These are phyloP conservation scores for Madurella fahalii DNA, from an alignment of 2,329 filamentous ascomycete species.

Conservation along the genomic window DNA sequence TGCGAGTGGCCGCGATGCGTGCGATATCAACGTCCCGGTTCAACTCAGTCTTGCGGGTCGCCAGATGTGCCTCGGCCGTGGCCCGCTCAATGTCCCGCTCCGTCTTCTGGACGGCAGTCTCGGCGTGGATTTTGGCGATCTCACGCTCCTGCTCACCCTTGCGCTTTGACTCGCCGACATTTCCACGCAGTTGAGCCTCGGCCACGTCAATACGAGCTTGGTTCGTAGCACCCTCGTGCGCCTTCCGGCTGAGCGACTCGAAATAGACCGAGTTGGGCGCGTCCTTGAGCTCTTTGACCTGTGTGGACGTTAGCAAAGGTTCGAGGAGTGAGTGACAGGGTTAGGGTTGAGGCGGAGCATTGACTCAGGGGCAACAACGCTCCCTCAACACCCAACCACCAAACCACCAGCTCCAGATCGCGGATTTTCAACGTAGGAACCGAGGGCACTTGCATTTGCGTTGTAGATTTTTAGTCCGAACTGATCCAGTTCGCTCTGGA, in stretches of 20 bases:
- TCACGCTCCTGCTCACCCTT: slow-evolving; percentile 78
- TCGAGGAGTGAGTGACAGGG: too few relatives aligned
- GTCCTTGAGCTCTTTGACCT: slow-evolving; percentile 83
- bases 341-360: too few relatives aligned
- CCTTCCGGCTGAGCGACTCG: slow-evolving; percentile 74
- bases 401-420: too few relatives aligned
- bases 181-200: slow-evolving; percentile 60
- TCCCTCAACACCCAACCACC: too few relatives aligned
- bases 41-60: slow-evolving; percentile 68
- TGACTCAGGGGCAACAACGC: too few relatives aligned
- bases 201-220: slow-evolving; percentile 67
- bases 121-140: slow-evolving; percentile 82
- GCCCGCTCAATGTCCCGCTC: slow-evolving; percentile 80
- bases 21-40: slow-evolving; percentile 71
- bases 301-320: slow-evolving; percentile 52
- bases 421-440: not conserved
- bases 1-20: slow-evolving; percentile 67
- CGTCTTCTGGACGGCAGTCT: slow-evolving; percentile 80
- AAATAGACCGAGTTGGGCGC: slow-evolving; percentile 81
- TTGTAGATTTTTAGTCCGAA: slow-evolving; percentile 73
- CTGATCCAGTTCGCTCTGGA: slow-evolving; percentile 73
- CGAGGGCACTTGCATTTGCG: slow-evolving; percentile 49
- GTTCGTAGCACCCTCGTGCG: slow-evolving; percentile 79
- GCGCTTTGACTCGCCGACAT: slow-evolving; percentile 73
- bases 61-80: slow-evolving; percentile 69